phyloP scores from a whole-genome alignment of 176 grass and related monocot species.

The Musa acuminata region DNA sequence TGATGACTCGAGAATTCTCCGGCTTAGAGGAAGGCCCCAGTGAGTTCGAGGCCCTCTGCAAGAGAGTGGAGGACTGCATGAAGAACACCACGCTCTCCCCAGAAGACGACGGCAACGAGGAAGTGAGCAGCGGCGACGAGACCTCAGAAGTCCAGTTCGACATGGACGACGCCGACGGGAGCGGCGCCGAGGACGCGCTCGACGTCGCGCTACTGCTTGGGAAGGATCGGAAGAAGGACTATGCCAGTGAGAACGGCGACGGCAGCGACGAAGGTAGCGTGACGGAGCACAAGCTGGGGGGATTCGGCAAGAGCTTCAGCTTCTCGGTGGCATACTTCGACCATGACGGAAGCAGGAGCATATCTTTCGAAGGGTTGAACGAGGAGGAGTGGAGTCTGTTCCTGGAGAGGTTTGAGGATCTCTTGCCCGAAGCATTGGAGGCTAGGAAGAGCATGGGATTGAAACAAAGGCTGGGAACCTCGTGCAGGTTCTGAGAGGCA shows the following conservation, averaged over 20 bases:
- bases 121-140: background rate
- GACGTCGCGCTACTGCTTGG: background rate
- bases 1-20: slow-evolving; percentile 69
- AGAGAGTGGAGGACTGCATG: slow-evolving; percentile 28
- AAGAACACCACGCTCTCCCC: background rate
- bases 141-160: slow-evolving; percentile 11
- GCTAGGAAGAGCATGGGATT: slow-evolving; percentile 33
- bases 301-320: slow-evolving; percentile 34
- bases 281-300: slow-evolving; percentile 20
- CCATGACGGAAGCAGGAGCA: slow-evolving; percentile 20
- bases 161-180: slow-evolving; percentile 7
- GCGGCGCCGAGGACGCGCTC: background rate
- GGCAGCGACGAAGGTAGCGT: background rate
- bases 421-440: slow-evolving; percentile 54
- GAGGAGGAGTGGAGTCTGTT: slow-evolving; percentile 58
- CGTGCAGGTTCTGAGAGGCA: slow-evolving; percentile 29
- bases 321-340: slow-evolving; percentile 21
- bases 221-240: background rate
- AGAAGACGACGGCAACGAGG: background rate
- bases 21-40: slow-evolving; percentile 45
- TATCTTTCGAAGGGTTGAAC: slow-evolving; percentile 54
- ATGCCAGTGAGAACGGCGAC: background rate
- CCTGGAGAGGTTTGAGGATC: slow-evolving; percentile 64
- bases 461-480: slow-evolving; percentile 21
- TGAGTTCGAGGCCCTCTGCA: slow-evolving; percentile 59